Base-by-base conservation (phyloP, 768 basidiomycete species). In the Suillus paluster region DNA sequence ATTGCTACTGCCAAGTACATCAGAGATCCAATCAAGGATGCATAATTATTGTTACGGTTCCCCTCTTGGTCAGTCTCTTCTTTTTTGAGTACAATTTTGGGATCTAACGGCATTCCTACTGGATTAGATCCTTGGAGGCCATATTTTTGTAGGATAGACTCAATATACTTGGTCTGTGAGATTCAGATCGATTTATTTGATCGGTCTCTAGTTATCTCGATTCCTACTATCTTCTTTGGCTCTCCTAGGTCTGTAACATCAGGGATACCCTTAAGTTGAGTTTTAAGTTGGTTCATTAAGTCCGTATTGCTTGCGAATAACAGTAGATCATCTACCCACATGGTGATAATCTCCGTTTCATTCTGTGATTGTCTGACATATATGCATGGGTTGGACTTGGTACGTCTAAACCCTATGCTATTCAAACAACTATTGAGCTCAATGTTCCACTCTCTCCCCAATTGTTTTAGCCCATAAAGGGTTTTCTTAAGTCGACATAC, bases 381-480 rank as follows among this genome's bases (percentile, higher is more conserved):
- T 2, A n/a, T n/a, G n/a, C 74, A 73, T 4, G 63, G 67, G 25
- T 77, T 70, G 1, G 67, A 60, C 3, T 38, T 36, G 0, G 64
- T 54, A 19, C 52, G 39, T 14, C 48, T 57, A 58, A 72, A 75
- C 2, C 66, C 67, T 4, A 71, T 57, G 8, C 54, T 52, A 12
- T 59, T 64, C 21, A 78, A 58, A 17, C 57, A 34, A 5, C 54
- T 9, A 33, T 67, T 55, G 3, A 79, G 55, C 49, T 74, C 57
- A 12, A 66, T 46, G 54, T 79, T 71, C 75, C 74, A 80, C 50
- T 73, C 64, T 5, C 60, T 54, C 1, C 71, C 68, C 0, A 70
- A 63, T 36, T 78, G 76, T 52, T 76, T 75, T 0, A 76, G 58
- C 6, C 74, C 70, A 49, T 77, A 78, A 0, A 77, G 7, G 0